A percentile compares a stretch with the other conserved stretches of the same genome.
Evolutionary conservation across 1,284 basidiomycete species (phyloP).

Genomic region (Puccinia novopanici): DNA sequence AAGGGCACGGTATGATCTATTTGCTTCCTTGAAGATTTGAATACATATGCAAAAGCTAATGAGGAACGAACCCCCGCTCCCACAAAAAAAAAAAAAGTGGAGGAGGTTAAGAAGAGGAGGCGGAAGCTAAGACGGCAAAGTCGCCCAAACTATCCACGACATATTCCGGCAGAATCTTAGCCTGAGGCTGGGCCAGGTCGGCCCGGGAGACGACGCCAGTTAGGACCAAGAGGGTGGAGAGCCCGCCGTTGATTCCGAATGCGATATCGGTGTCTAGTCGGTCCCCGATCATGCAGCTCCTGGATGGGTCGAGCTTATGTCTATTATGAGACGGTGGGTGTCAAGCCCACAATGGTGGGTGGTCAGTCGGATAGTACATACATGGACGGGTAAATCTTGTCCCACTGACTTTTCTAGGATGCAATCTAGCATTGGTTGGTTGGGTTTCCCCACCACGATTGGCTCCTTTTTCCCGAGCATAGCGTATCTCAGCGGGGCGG

Average conservation of each 20-base stretch:
- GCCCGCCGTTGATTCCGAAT: slow-evolving; percentile 82
- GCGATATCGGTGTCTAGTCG: slow-evolving; percentile 90
- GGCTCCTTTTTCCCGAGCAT: slow-evolving; percentile 69
- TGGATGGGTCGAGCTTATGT: slow-evolving; percentile 77
- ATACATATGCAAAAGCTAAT: no score
- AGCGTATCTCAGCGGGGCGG: slow-evolving; percentile 76
- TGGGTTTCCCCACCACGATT: slow-evolving; percentile 84
- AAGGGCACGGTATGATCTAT: no score
- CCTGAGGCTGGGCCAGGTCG: slow-evolving; percentile 71
- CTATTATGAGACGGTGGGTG: slow-evolving; percentile 60
- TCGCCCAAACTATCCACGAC: slow-evolving; percentile 78
- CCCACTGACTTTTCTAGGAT: slow-evolving; percentile 81
- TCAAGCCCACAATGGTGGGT: not conserved
- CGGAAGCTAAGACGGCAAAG: slow-evolving; percentile 60
- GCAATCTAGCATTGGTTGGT: slow-evolving; percentile 87
- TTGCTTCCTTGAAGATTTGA: no score
- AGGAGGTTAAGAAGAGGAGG: not conserved
- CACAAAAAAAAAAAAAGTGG: not conserved
- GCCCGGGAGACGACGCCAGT: slow-evolving; percentile 84
- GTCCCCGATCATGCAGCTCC: slow-evolving; percentile 94
- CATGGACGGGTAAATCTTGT: no score
- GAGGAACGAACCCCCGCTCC: no score
- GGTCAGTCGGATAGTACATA: not conserved
- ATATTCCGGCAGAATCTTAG: slow-evolving; percentile 77
- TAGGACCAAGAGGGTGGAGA: slow-evolving; percentile 84